phyloP scores from a whole-genome alignment of 2,329 filamentous ascomycete species.

The Alternaria angustiovoidea region DNA sequence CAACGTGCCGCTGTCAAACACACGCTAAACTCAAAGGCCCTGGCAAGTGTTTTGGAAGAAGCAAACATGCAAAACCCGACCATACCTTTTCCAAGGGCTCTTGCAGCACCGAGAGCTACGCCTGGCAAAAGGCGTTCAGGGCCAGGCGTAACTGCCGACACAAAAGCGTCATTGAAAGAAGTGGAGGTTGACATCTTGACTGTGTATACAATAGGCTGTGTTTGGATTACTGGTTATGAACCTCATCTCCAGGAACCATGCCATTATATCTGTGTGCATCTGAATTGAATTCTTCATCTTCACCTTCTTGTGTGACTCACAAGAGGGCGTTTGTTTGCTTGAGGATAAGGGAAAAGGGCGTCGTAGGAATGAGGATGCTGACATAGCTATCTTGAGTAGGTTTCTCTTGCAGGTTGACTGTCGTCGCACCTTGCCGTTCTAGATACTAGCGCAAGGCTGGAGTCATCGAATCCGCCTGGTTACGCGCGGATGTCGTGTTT shows the following conservation, averaged over 20 bases:
- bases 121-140: conserved; percentile 28
- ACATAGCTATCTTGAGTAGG: not conserved
- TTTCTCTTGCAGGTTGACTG: not conserved
- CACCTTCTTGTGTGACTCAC: not conserved
- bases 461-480: not conserved
- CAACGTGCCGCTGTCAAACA: conserved; percentile 2
- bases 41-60: conserved; percentile 4
- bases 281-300: not conserved
- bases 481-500: not conserved
- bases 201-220: not conserved
- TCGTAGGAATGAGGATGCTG: not conserved
- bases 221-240: not conserved
- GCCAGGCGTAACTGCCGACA: not conserved
- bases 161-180: conserved; percentile 14
- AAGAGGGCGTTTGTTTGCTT: not conserved
- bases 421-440: not conserved
- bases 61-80: conserved; percentile 4
- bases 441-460: not conserved
- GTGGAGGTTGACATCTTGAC: conserved; percentile 6
- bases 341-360: not conserved
- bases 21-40: conserved; percentile 11
- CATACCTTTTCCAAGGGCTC: conserved; percentile 23
- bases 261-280: not conserved
- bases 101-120: conserved; percentile 33
- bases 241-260: not conserved